Percentiles rank a stretch among this genome's conserved stretches.
These are phyloP conservation scores for Boletus eberwhitei DNA, from an alignment of 768 basidiomycete genomes.

Conservation along the genomic window DNA sequence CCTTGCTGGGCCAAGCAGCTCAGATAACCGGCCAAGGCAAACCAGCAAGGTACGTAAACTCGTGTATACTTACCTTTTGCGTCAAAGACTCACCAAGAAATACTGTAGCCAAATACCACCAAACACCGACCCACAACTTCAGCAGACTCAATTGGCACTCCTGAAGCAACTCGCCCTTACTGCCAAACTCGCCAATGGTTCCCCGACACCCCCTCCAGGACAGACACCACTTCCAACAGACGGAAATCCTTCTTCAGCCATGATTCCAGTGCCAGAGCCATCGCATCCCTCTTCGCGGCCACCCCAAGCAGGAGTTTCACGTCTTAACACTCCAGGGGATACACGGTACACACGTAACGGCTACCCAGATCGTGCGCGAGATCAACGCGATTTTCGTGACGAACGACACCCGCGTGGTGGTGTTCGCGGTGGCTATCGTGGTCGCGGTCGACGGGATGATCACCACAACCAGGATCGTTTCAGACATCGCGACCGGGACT, in stretches of 20 bases:
- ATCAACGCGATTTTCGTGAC: slow-evolving; percentile 48
- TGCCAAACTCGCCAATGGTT: slow-evolving; percentile 41
- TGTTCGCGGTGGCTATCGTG: slow-evolving; percentile 51
- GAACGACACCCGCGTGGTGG: slow-evolving; percentile 52
- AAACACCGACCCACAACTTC: slow-evolving; percentile 49
- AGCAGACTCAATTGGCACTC: slow-evolving; percentile 61
- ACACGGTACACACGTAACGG: slow-evolving; percentile 33
- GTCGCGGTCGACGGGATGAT: slow-evolving; percentile 67
- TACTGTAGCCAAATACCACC: slow-evolving; percentile 57
- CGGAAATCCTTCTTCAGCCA: not conserved
- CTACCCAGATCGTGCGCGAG: slow-evolving; percentile 42
- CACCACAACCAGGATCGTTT: slow-evolving; percentile 41
- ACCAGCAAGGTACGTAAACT: slow-evolving; percentile 34
- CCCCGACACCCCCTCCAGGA: slow-evolving; percentile 20
- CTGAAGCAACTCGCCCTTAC: slow-evolving; percentile 75
- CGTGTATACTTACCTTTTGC: slow-evolving; percentile 1
- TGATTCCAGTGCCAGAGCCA: slow-evolving; percentile 20
- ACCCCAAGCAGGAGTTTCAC: slow-evolving; percentile 10
- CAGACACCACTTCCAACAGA: slow-evolving; percentile 28
- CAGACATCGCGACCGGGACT: slow-evolving; percentile 46
- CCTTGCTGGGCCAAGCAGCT: slow-evolving; percentile 66
- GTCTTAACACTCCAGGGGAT: slow-evolving; percentile 37
- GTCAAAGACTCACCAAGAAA: slow-evolving; percentile 1
- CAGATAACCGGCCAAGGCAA: slow-evolving; percentile 37
- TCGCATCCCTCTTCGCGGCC: slow-evolving; percentile 6